phyloP scores from a whole-genome alignment of 805 yeast species.

The Saturnispora zaruensis region DNA sequence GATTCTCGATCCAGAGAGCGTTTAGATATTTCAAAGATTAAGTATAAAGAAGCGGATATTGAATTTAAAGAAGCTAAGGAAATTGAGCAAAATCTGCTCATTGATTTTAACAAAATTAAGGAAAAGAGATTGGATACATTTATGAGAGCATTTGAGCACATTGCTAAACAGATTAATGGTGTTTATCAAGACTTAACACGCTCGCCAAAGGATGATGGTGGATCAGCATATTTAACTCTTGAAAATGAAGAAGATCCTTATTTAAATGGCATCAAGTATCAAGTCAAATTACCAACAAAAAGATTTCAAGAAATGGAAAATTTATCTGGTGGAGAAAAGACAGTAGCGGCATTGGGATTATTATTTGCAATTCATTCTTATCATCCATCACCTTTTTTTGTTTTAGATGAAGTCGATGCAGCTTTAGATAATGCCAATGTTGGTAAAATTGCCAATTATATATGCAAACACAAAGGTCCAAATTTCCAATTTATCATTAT shows the following conservation, averaged over 20 bases:
- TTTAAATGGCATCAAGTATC: constrained; percentile 71
- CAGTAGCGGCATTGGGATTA: constrained; percentile 91
- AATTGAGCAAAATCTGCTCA: constrained; percentile 45
- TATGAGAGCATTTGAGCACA: constrained; percentile 66
- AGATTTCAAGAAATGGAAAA: constrained; percentile 88
- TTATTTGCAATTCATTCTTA: constrained; percentile 84
- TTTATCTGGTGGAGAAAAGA: constrained; percentile 93
- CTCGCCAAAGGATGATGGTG: constrained; percentile 61
- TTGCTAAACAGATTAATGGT: constrained; percentile 60
- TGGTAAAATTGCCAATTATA: constrained; percentile 76
- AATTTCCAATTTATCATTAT: constrained; percentile 87
- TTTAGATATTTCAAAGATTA: constrained; percentile 55
- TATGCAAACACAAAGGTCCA: constrained; percentile 64
- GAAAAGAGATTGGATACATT: constrained; percentile 53
- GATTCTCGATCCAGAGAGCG: constrained; percentile 75
- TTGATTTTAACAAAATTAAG: constrained; percentile 52
- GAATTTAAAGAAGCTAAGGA: constrained; percentile 58
- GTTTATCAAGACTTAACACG: constrained; percentile 83
- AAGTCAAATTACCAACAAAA: constrained; percentile 95
- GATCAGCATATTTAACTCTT: constrained; percentile 81
- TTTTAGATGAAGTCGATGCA: constrained; percentile 96
- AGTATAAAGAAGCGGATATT: constrained; percentile 50
- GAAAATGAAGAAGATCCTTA: constrained; percentile 91
- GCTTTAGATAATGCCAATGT: constrained; percentile 91
- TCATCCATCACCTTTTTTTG: constrained; percentile 93